Evolutionary conservation across 1,284 basidiomycete species (phyloP), one percentile per base, ranked within the genome.

Genomic region (Ustilago loliicola): DNA sequence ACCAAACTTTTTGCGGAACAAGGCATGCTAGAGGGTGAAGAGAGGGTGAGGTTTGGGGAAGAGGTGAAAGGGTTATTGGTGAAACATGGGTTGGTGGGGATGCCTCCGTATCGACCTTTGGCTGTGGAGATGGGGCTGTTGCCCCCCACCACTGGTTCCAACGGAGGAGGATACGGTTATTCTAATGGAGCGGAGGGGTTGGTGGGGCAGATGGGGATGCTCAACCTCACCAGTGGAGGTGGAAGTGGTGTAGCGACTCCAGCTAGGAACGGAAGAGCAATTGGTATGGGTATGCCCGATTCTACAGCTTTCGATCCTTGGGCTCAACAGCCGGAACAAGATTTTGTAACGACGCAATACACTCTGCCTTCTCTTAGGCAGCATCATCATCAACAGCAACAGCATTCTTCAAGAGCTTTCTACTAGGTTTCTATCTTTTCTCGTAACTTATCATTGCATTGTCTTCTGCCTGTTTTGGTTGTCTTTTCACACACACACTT

Each of bases 61-160:
- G 78, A 82, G 21, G 73, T 87, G 25, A 79, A 79, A 23, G 50
- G 58, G 3, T 60, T 84, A 2, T 36, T 88, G 45, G 32, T 72
- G 0, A 51, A 74, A 8, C 80, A 87, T 51, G 63, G 75, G 2
- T 74, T 87, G 23, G 70, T 81, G 21, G 64, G 66, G 21, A 77
- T 82, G 10, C 87, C 87, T 13, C 86, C 95, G n/a, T 97, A 98
- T 85, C 91, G 95, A 69, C 91, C 94, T 61, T 89, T 98, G 55
- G 94, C 96, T 65, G 94, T 97, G 86, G 95, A 96, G 87, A 94
- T 97, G 75, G 95, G 95, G 13, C 88, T 98, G 36, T 25, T 75
- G 3, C 25, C 57, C 0, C 8, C 54, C 27, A 58, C 32, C 36
- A 15, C 9, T 3, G 36, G 36, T 10, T 7, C 17, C 8, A 29